Evolutionary conservation across 108 stramenopile species (phyloP).

Genomic region (Epithemia pelagica): DNA sequence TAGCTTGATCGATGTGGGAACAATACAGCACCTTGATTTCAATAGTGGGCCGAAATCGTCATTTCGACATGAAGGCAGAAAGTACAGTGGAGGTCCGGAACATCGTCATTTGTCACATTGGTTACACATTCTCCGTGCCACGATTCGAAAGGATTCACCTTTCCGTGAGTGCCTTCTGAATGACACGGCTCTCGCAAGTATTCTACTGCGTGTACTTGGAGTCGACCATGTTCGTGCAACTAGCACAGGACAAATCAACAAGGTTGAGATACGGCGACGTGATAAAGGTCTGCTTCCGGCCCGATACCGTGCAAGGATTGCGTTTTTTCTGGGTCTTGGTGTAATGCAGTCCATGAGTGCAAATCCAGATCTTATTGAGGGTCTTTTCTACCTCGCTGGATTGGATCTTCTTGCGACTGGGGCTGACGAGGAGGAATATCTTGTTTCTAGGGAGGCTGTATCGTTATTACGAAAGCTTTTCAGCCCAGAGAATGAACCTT

Average conservation of each 20-base stretch:
- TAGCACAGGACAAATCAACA: constrained; percentile 8
- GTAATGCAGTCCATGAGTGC: constrained; percentile 19
- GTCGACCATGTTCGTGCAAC: constrained; percentile 13
- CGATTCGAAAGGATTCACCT: constrained; percentile 8
- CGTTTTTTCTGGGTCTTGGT: constrained; percentile 41
- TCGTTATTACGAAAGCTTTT: constrained; percentile 57
- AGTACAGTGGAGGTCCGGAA: background rate
- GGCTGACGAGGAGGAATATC: constrained; percentile 21
- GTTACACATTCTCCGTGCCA: constrained; percentile 29
- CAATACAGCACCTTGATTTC: background rate
- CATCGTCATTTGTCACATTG: constrained; percentile 25
- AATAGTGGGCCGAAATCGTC: background rate
- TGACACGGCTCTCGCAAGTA: constrained; percentile 16
- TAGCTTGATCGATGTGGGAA: background rate
- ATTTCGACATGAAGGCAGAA: background rate
- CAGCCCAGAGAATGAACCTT: constrained; percentile 14
- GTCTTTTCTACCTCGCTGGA: constrained; percentile 49
- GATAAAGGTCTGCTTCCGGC: constrained; percentile 17
- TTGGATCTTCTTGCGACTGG: constrained; percentile 4
- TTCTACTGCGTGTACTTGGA: constrained; percentile 3
- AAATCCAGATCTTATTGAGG: constrained; percentile 21
- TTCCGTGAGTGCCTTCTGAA: constrained; percentile 14
- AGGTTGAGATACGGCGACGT: background rate
- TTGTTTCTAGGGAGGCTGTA: constrained; percentile 35
- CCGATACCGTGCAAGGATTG: constrained; percentile 37